phyloP scores from a whole-genome alignment of 106 monocot species.

The Acanthochlamys bracteata region DNA sequence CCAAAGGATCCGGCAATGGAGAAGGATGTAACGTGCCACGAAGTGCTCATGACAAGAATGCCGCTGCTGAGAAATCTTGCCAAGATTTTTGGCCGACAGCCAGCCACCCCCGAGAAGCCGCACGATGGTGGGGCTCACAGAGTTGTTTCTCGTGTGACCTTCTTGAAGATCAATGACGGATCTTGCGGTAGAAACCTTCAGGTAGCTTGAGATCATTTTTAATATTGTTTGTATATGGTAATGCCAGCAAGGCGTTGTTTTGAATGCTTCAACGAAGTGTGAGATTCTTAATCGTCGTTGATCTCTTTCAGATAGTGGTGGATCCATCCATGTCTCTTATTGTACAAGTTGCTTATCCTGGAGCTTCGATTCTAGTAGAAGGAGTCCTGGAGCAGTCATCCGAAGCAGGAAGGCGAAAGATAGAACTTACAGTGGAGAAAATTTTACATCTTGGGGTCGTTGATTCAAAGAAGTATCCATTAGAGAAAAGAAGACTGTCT shows the following conservation, averaged over 20 bases:
- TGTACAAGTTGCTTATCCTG: conserved; percentile 32
- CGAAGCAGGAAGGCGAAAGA: conserved; percentile 16
- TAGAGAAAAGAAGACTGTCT: conserved; percentile 27
- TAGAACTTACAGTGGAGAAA: conserved; percentile 63
- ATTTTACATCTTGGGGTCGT: conserved; percentile 63
- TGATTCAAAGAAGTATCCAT: conserved; percentile 45
- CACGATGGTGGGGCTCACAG: background rate
- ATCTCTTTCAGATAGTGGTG: conserved; percentile 36
- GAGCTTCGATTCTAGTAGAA: conserved; percentile 65
- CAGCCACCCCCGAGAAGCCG: background rate
- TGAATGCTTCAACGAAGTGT: background rate
- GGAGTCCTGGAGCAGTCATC: conserved; percentile 35
- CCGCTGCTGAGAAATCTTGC: conserved; percentile 42
- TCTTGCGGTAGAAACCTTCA: conserved; percentile 57
- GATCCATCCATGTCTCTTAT: conserved; percentile 40
- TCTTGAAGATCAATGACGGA: conserved; percentile 64
- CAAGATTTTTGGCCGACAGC: conserved; percentile 11
- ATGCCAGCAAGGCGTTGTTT: background rate
- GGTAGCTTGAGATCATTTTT: conserved; percentile 23
- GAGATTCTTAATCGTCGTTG: background rate
- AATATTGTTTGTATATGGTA: background rate
- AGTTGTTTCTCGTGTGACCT: conserved; percentile 11
- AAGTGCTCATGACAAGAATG: conserved; percentile 30
- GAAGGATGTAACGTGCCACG: conserved; percentile 40
- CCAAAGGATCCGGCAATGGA: background rate